Evolutionary conservation across 805 yeast genomes (phyloP).

Genomic region (Cyberlindnera lachancei): DNA sequence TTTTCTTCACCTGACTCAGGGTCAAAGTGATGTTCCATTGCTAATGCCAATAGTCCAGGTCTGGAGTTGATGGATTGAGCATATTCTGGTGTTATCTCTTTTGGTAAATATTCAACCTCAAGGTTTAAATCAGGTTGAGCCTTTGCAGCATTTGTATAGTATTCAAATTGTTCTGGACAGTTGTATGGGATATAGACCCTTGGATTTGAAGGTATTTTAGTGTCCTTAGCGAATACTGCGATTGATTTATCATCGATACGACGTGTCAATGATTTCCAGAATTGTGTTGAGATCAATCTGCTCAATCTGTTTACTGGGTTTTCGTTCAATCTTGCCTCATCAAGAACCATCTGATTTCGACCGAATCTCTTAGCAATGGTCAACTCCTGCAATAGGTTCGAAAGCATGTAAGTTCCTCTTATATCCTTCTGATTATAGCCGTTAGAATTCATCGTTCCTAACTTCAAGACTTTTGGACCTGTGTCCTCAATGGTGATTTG

Average conservation of each 20-base stretch:
- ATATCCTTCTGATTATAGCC: conserved; percentile 70
- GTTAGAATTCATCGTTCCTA: conserved; percentile 79
- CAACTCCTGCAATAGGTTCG: conserved; percentile 80
- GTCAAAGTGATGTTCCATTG: conserved; percentile 47
- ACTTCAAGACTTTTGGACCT: conserved; percentile 73
- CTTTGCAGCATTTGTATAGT: conserved; percentile 46
- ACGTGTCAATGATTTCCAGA: conserved; percentile 78
- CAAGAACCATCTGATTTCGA: conserved; percentile 67
- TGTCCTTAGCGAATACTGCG: conserved; percentile 65
- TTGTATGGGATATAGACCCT: conserved; percentile 71
- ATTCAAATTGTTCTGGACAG: conserved; percentile 66
- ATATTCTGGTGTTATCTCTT: conserved; percentile 65
- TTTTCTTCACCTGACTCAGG: conserved; percentile 43
- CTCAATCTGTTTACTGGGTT: conserved; percentile 77
- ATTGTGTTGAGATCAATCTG: conserved; percentile 65
- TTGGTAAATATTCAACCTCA: conserved; percentile 73
- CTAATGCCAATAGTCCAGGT: conserved; percentile 85
- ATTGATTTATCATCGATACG: conserved; percentile 55
- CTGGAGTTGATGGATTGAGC: conserved; percentile 68
- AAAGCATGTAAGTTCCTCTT: conserved; percentile 84
- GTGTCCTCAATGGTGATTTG: conserved; percentile 84
- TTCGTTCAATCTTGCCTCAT: conserved; percentile 77
- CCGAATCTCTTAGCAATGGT: conserved; percentile 82
- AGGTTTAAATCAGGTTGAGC: conserved; percentile 49
- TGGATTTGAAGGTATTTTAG: conserved; percentile 67